phyloP scores from a whole-genome alignment of 306 rosid species.

The Urtica urens region DNA sequence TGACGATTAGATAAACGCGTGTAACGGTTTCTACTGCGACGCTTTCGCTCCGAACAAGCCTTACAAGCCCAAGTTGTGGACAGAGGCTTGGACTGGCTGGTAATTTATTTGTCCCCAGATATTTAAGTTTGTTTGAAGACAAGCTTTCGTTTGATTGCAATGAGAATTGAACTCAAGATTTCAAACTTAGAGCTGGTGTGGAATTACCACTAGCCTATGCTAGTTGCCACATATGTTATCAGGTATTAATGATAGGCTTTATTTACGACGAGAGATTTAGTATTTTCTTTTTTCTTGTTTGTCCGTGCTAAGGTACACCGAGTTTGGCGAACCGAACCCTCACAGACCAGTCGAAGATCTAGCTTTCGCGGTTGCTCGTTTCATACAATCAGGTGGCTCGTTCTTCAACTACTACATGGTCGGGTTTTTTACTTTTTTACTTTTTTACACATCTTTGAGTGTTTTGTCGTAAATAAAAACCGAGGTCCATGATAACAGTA shows the following conservation, averaged over 20 bases:
- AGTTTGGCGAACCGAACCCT: constrained; percentile 67
- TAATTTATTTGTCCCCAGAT: constrained; percentile 16
- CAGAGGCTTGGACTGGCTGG: constrained; percentile 99
- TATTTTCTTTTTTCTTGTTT: no score
- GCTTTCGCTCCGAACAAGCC: constrained; percentile 83
- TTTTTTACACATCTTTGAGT: no score
- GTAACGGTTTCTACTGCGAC: constrained; percentile 92
- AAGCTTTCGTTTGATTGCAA: not conserved
- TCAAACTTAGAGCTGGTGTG: no score
- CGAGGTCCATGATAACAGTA: no score
- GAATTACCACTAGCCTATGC: no score
- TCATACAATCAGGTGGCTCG: constrained; percentile 81
- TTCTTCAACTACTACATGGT: constrained; percentile 87
- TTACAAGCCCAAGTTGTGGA: constrained; percentile 85
- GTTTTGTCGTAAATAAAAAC: no score
- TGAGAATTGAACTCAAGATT: no score
- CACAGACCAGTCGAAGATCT: constrained; percentile 87
- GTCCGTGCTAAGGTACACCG: constrained; percentile 66
- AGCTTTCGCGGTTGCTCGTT: constrained; percentile 90
- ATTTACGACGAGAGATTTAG: no score
- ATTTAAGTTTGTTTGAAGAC: not conserved
- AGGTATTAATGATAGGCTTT: no score
- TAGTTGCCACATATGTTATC: no score
- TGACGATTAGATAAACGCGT: constrained; percentile 80
- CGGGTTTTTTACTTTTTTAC: constrained; percentile 18